Evolutionary conservation across 1,284 basidiomycete species (phyloP), one percentile per base, ranked within the genome.

Genomic region (Cutaneotrichosporon sp.): DNA sequence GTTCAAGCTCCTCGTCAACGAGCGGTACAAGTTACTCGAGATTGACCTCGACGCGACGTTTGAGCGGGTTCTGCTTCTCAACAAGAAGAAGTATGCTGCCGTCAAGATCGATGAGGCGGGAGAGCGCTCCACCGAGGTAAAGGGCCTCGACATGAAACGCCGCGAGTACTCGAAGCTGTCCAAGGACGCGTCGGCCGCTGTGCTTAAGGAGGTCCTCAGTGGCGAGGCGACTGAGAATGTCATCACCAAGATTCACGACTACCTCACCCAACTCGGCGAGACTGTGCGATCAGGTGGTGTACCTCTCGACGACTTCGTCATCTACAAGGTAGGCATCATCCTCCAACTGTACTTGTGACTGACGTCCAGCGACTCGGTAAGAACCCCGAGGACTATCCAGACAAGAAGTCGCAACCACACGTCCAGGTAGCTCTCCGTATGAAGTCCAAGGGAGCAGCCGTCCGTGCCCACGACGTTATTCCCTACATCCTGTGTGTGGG

Each of bases 41-140:
- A 99, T 98, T 58, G 96, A 98, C 70, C 81, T 97, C 27, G 96
- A 99, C 65, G 86, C 88, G 7, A 84, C 97, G 24, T 99, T 98
- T 77, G 84, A 94, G 68, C 84, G 96, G 3, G 81, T 99, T 59
- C 76, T 99, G 1, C 80, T 99, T 17, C 77, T 99, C 47, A 94
- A 98, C 69, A 99, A 98, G 83, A 99, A 98, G 79, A 98, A 98
- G 76, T 99, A 99, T 64, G 96, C 96, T 0, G 96, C 96, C 0
- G 80, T 97, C 69, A 96, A 97, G 75, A 84, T 94, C 34, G 89
- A 90, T 64, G 87, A 90, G 61, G 82, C 81, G 14, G 81, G 81
- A 1, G 80, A 82, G 51, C 87, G 86, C 8, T 83, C 82, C 7
- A 87, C 83, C 1, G 96, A 99, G 71, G 80, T 98, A 74, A 99